Evolutionary conservation across 2,329 filamentous ascomycete genomes (phyloP), one percentile per base, ranked within the genome.

Genomic region (Diaporthe humulicola): DNA sequence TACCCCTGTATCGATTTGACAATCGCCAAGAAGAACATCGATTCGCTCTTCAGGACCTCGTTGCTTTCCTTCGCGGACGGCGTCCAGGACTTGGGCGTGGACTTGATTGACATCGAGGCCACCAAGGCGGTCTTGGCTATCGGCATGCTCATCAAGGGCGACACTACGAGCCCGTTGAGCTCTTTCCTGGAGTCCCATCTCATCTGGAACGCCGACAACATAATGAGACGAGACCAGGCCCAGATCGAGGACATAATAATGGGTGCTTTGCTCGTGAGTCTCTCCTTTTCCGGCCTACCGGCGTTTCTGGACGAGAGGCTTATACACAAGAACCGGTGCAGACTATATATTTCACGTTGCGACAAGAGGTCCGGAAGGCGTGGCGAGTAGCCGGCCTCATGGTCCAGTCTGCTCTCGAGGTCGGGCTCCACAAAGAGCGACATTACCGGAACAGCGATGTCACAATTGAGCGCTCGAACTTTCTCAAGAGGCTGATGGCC

Each of bases 41-140:
- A 66, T 36, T 66, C 60, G 10, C 42, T 66, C 28, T 66, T 66
- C 40, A 48, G 60, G 42, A 66, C 60, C 40, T 66, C 60, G 28
- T 19, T 66, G 40, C 60, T 66, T 17, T 66, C 60, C 7, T 66
- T 66, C 28, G 60, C 60, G 25, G 60, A 25, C 19, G 60, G 40
- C 25, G 60, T 6, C 19, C 60, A 66, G 28, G 60, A 66, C 40
- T n/a, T 66, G 40, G 60, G 42, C 6, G 60, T 66, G 42, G 42
- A 66, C 17, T 17, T 66, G 42, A 66, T 48, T 30, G 60, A 66
- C 60, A 66, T 66, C 12, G 60, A 66, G 42, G 60, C 60, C 28
- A 66, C 60, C 4, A 64, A 64, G 17, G 60, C 60, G 40, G 60
- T 64, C 40, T 8, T 64, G 60, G 60, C 60, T 10, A 48, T 64